A percentile compares a stretch with the other conserved stretches of the same genome.
Conservation (phyloP, 805 yeast species). For the Wickerhamomyces tratensis region DNA sequence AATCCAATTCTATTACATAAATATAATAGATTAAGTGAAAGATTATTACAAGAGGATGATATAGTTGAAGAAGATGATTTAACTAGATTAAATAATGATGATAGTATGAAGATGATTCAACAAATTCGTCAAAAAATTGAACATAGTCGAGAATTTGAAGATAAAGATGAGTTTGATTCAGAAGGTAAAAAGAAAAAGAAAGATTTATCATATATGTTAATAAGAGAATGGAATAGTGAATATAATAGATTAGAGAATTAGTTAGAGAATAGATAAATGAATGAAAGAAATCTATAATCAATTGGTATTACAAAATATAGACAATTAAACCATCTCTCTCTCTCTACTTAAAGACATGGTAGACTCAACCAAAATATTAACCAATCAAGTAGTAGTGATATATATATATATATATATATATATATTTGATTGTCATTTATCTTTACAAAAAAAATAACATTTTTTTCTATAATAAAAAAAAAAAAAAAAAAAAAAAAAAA, state of each 20-base stretch:
- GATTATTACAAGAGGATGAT: slow-evolving; percentile 46
- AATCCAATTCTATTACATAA: slow-evolving; percentile 67
- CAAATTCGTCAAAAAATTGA: slow-evolving; percentile 20
- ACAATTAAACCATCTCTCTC: too few species aligned
- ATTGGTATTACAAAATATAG: too few species aligned
- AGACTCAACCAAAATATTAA: too few species aligned
- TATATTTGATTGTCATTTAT: too few species aligned
- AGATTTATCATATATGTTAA: slow-evolving; percentile 2
- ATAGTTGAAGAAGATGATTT: slow-evolving; percentile 4
- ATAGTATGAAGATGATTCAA: slow-evolving; percentile 21
- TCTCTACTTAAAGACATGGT: too few species aligned
- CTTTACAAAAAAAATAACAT: too few species aligned
- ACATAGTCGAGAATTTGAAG: slow-evolving; percentile 11
- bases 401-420: too few species aligned
- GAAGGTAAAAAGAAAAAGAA: too few species aligned
- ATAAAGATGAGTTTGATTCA: slow-evolving; percentile 4
- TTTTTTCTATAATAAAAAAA: too few species aligned
- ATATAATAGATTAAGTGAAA: slow-evolving; percentile 52
- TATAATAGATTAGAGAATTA: slow-evolving; percentile 11
- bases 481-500: too few species aligned
- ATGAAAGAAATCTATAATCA: too few species aligned
- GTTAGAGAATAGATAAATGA: slow-evolving; percentile 1
- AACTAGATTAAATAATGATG: slow-evolving; percentile 19
- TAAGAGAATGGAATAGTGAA: slow-evolving; percentile 23
- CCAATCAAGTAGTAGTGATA: too few species aligned